Base-by-base conservation (phyloP, 2,329 filamentous ascomycete species). In the Fusarium secorum region DNA sequence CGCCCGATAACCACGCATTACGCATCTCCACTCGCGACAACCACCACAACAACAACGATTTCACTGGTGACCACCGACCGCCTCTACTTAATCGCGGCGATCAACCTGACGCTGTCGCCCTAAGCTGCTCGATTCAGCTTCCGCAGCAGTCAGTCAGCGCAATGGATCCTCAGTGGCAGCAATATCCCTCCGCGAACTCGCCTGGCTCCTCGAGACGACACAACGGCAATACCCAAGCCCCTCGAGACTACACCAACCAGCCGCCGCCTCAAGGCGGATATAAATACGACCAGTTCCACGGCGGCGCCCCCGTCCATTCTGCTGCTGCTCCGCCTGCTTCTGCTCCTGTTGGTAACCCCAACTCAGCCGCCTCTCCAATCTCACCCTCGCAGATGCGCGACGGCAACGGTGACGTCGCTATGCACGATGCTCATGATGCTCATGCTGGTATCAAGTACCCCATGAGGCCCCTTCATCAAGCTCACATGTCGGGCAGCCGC, bases 391-490 rank as follows among this genome's bases (percentile, higher is more conserved):
- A 89, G 76, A 80, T 86, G 76, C 90, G 91, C 84, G 91, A 93
- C 82, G 88, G 88, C 72, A 93, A 92, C 79, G 89, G 90, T 76
- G 92, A 95, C 82, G 86, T 93, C 64, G 85, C 91, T 68, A 98
- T 98, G 95, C 93, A 96, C 81, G 95, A 97, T 81, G 85, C 89
- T 67, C 86, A 87, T 72, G 95, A 97, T 81, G 89, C 93, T 51
- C 97, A 97, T 82, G 91, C 92, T 77, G 89, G 91, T 81, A 90
- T 93, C 78, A 97, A 97, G 81, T 97, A 97, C 81, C 89, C 93
- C 66, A 89, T 94, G 82, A 90, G 93, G 74, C 89, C 93, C 45
- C 89, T 89, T 80, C 92, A 94, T 78, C 91, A 94, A 79, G 89
- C 94, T 77, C 90, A 95, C 74, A 85, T 88, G 65, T 89, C 87